These are phyloP conservation scores for Dorcoceras hygrometricum DNA, from an alignment of 257 asterid species.

Conservation along the genomic window DNA sequence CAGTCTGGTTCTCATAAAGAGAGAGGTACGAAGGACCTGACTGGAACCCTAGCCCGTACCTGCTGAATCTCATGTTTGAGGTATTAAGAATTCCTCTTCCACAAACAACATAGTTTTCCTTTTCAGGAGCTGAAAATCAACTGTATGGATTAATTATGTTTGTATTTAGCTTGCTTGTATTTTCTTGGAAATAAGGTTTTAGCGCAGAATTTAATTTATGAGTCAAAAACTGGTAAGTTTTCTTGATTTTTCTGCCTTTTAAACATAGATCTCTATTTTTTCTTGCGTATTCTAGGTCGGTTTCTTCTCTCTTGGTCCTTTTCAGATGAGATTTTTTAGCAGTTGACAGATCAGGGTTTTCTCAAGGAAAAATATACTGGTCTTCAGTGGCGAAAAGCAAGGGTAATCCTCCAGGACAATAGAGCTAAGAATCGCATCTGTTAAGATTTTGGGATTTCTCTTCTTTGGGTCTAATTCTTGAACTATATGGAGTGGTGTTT, in stretches of 20 bases:
- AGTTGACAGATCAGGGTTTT: constrained; percentile 15
- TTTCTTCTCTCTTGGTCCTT: not conserved
- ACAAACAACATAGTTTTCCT: not conserved
- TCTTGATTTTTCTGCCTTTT: not conserved
- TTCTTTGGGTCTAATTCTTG: not conserved
- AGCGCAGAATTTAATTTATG: not conserved
- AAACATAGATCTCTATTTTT: constrained; percentile 14
- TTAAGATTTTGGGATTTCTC: constrained; percentile 4
- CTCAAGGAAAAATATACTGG: not conserved
- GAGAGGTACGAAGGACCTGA: constrained; percentile 15
- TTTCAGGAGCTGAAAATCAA: not conserved
- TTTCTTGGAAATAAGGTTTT: not conserved
- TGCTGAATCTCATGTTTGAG: constrained; percentile 18
- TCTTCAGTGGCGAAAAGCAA: constrained; percentile 2
- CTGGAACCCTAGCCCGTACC: constrained; percentile 31
- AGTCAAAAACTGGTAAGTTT: not conserved
- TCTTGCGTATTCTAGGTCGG: constrained; percentile 10
- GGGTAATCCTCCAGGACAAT: not conserved
- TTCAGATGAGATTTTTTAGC: not conserved
- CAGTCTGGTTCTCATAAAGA: constrained; percentile 4
- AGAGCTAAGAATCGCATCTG: constrained; percentile 15
- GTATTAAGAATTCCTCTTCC: constrained; percentile 8
- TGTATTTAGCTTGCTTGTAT: not conserved
- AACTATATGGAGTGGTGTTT: constrained; percentile 2
- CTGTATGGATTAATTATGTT: not conserved